These are phyloP conservation scores for Rugiboletus extremiorientalis DNA, from an alignment of 1,284 basidiomycete genomes.

Conservation along the genomic window DNA sequence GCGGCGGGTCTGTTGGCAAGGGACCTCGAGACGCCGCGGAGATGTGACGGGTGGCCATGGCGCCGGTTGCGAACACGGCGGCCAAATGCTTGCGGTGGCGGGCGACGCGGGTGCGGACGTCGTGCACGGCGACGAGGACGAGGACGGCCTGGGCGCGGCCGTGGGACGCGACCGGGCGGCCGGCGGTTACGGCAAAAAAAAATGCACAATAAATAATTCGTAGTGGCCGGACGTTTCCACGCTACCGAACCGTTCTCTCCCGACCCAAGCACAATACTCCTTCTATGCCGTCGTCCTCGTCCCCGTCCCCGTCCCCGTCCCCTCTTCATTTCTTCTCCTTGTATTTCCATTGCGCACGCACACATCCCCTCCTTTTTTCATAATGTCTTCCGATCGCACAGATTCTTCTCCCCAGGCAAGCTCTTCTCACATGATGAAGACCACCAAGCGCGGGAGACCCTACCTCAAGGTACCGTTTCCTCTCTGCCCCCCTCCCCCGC, in stretches of 20 bases:
- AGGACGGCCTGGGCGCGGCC: background rate
- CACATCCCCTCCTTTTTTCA: conserved; percentile 23
- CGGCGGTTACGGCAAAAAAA: conserved; percentile 25
- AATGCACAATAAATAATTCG: conserved; percentile 29
- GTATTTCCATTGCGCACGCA: conserved; percentile 26
- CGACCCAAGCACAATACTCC: no score
- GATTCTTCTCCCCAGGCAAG: conserved; percentile 45
- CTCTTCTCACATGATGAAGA: conserved; percentile 95
- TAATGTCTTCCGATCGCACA: conserved; percentile 43
- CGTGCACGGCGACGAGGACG: no score
- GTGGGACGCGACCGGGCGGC: conserved; percentile 24
- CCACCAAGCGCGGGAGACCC: conserved; percentile 91
- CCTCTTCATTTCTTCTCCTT: conserved; percentile 25
- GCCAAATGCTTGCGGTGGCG: no score
- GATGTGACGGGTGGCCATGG: background rate
- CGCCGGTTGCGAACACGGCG: no score
- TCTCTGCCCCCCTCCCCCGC: background rate
- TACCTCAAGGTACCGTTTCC: conserved; percentile 73
- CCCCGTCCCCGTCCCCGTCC: conserved; percentile 33
- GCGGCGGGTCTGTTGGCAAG: no score
- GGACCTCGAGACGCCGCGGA: conserved; percentile 9
- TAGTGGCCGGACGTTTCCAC: conserved; percentile 18
- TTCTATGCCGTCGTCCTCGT: no score
- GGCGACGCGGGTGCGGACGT: no score
- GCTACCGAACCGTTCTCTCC: conserved; percentile 25